phyloP scores from a whole-genome alignment of 148 eudicot genomes.

The Pouteria glomerata region DNA sequence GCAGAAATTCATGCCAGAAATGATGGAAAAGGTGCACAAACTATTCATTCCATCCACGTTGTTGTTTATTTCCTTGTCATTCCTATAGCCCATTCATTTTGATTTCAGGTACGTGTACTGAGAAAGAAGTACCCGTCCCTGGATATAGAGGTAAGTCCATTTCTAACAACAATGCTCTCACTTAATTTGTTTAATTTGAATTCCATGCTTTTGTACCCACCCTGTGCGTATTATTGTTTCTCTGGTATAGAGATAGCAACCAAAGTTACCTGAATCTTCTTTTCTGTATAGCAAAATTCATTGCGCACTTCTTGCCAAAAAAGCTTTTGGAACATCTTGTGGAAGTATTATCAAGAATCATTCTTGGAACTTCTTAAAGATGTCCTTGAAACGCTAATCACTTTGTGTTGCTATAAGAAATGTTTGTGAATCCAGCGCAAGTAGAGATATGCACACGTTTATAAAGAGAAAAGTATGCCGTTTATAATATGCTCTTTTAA shows the following conservation, averaged over 20 bases:
- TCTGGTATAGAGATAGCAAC: not conserved
- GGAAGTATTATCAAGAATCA: not conserved
- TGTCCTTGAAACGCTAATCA: not conserved
- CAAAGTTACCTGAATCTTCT: not conserved
- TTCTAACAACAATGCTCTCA: not conserved
- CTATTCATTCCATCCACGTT: not conserved
- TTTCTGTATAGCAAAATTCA: not conserved
- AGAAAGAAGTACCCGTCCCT: conserved; percentile 80
- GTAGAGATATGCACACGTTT: not conserved
- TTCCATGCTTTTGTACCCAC: not conserved
- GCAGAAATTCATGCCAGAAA: conserved; percentile 97
- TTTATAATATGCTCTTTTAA: not conserved
- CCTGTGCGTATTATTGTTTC: not conserved
- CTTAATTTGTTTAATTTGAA: not conserved
- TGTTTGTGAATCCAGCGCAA: not conserved
- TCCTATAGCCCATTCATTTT: conserved; percentile 1
- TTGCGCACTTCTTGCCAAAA: not conserved
- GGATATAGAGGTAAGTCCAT: conserved; percentile 72
- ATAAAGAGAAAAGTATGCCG: not conserved
- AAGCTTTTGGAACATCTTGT: not conserved
- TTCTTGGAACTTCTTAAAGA: not conserved
- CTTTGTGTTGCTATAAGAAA: not conserved
- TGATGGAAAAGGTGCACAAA: conserved; percentile 79
- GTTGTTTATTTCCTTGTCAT: not conserved
- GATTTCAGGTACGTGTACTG: conserved; percentile 61